These are phyloP conservation scores for Rhododendron kiyosumense DNA, from an alignment of 148 eudicot species.

Conservation along the genomic window DNA sequence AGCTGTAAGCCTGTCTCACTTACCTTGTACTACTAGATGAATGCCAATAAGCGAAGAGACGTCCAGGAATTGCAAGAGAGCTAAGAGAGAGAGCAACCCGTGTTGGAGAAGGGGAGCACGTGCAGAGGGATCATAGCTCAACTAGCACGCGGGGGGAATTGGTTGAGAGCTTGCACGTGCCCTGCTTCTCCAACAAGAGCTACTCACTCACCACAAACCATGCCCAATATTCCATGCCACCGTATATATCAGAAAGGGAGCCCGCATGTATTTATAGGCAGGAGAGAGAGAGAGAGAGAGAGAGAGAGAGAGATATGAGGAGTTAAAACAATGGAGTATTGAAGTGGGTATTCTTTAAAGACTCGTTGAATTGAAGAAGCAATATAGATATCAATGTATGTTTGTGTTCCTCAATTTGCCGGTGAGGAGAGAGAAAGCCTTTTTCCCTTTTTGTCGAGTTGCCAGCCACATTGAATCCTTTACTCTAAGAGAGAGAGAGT, in stretches of 20 bases:
- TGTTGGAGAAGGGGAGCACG: slow-evolving; percentile 28
- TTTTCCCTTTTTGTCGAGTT: not conserved
- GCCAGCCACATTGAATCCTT: not conserved
- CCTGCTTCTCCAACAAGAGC: slow-evolving; percentile 92
- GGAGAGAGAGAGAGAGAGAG: not conserved
- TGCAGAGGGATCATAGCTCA: not conserved
- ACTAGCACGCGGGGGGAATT: not conserved
- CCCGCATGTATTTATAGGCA: not conserved
- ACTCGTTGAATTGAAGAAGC: slow-evolving; percentile 7
- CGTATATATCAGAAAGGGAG: not conserved
- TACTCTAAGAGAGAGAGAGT: not conserved
- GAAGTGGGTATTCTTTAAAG: slow-evolving; percentile 39
- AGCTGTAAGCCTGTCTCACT: not conserved
- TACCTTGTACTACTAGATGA: not conserved
- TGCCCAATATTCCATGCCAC: not conserved
- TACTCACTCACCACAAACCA: slow-evolving; percentile 32
- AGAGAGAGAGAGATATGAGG: not conserved
- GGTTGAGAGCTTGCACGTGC: slow-evolving; percentile 63
- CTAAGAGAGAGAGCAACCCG: slow-evolving; percentile 9
- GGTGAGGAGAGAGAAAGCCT: not conserved
- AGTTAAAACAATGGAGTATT: slow-evolving; percentile 21
- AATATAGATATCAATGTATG: not conserved
- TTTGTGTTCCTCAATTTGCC: not conserved
- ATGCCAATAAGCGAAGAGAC: not conserved
- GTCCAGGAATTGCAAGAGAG: not conserved